phyloP scores from a whole-genome alignment of 1,139 yeast species.

The Pichia sp. region DNA sequence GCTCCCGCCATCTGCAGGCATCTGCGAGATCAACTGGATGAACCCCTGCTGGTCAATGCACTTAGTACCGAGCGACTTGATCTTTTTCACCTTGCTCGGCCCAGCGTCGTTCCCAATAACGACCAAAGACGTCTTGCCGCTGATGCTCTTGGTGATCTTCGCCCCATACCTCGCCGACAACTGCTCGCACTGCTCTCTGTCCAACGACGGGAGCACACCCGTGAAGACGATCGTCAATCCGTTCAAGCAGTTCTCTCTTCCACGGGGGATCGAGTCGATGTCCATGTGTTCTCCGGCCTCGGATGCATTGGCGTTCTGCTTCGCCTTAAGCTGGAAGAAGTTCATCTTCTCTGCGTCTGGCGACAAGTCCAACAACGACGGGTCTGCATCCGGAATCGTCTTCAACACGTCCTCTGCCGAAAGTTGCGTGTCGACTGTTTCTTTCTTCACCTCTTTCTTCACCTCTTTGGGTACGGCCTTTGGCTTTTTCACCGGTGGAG shows the following conservation, averaged over 20 bases:
- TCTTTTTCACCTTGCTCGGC: slow-evolving; percentile 84
- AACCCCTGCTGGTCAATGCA: slow-evolving; percentile 89
- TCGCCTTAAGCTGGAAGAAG: slow-evolving; percentile 47
- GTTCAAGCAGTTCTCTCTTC: slow-evolving; percentile 73
- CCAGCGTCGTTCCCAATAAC: slow-evolving; percentile 97
- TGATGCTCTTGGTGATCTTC: slow-evolving; percentile 79
- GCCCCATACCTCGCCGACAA: slow-evolving; percentile 88
- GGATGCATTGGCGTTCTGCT: slow-evolving; percentile 21
- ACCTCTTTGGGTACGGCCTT: slow-evolving; percentile 3
- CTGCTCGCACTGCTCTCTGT: slow-evolving; percentile 70
- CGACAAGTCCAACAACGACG: slow-evolving; percentile 44
- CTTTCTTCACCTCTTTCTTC: background rate
- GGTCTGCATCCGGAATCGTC: slow-evolving; percentile 61
- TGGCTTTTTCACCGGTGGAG: slow-evolving; percentile 5
- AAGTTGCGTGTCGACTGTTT: background rate
- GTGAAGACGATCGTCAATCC: slow-evolving; percentile 93
- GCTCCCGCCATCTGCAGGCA: slow-evolving; percentile 93
- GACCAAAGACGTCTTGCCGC: slow-evolving; percentile 80
- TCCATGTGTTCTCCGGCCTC: background rate
- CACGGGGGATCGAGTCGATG: slow-evolving; percentile 51
- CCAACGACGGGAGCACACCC: slow-evolving; percentile 76
- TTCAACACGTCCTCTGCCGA: slow-evolving; percentile 54
- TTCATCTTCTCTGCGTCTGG: slow-evolving; percentile 48
- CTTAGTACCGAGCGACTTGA: slow-evolving; percentile 65
- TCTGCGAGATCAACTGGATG: slow-evolving; percentile 58